phyloP scores from a whole-genome alignment of 2,329 filamentous ascomycete species.

The Diplodia seriata region DNA sequence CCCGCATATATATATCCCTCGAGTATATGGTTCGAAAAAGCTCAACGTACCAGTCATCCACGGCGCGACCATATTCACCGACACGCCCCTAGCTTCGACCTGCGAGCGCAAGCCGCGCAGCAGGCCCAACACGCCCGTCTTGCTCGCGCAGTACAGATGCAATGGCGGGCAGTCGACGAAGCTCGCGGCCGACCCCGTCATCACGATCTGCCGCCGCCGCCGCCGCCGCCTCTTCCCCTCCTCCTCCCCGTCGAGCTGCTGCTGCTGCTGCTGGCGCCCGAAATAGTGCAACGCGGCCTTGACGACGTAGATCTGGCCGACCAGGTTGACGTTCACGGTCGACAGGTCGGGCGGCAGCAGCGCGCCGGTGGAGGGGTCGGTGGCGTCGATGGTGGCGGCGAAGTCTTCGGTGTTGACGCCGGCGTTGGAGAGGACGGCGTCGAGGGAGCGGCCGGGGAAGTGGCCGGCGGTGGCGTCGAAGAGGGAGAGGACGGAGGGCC shows the following conservation, averaged over 20 bases:
- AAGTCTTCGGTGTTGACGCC: slow-evolving; percentile 33
- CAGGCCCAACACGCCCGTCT: slow-evolving; percentile 39
- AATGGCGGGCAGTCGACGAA: slow-evolving; percentile 38
- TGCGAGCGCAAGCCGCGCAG: slow-evolving; percentile 38
- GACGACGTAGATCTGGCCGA: slow-evolving; percentile 36
- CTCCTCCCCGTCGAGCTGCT: slow-evolving; percentile 32
- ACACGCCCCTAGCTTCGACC: slow-evolving; percentile 35
- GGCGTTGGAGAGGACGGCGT: slow-evolving; percentile 34
- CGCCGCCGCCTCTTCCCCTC: too few relatives aligned
- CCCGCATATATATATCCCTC: too few relatives aligned
- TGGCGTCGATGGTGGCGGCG: slow-evolving; percentile 28
- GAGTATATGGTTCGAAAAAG: background rate
- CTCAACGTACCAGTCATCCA: slow-evolving; percentile 42
- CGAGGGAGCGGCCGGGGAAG: slow-evolving; percentile 26
- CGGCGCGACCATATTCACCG: slow-evolving; percentile 39
- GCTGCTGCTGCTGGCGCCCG: too few relatives aligned
- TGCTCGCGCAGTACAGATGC: slow-evolving; percentile 38
- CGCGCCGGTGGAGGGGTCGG: slow-evolving; percentile 32
- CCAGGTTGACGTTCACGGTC: slow-evolving; percentile 39
- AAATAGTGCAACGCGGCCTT: slow-evolving; percentile 40
- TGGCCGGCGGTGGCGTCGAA: slow-evolving; percentile 26
- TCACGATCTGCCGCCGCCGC: slow-evolving; percentile 37
- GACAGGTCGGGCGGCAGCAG: slow-evolving; percentile 35
- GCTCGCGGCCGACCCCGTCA: slow-evolving; percentile 38
- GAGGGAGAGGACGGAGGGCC: slow-evolving; percentile 15